Conservation (phyloP, 148 eudicot species). For the Rhododendron vialii region DNA sequence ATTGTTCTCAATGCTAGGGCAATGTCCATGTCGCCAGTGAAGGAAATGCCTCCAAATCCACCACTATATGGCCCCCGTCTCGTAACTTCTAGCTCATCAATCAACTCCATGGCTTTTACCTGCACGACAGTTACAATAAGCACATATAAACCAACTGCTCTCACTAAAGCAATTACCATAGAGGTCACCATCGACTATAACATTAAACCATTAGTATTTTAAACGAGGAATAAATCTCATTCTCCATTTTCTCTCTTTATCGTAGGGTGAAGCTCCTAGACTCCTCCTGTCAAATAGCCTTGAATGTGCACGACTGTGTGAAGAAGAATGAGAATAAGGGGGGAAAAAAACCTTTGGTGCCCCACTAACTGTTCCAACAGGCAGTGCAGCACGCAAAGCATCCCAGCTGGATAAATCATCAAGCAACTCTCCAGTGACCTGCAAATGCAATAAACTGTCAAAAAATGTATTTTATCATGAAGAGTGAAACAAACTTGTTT, state of each 20-base stretch:
- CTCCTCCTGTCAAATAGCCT: not conserved
- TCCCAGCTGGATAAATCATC: constrained; percentile 84
- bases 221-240: not conserved
- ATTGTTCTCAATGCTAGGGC: constrained; percentile 94
- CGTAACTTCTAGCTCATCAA: constrained; percentile 84
- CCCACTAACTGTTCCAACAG: constrained; percentile 99
- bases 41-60: constrained; percentile 97
- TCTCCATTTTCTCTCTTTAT: not conserved
- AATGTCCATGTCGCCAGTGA: constrained; percentile 93
- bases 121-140: constrained; percentile 14
- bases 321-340: not conserved
- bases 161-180: not conserved
- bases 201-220: not conserved
- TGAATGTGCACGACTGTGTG: not conserved
- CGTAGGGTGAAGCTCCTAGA: not conserved
- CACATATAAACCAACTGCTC: not conserved
- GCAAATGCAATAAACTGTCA: constrained; percentile 18
- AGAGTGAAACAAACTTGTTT: not conserved
- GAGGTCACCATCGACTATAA: not conserved
- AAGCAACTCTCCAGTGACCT: constrained; percentile 91
- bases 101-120: constrained; percentile 99
- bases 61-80: constrained; percentile 98
- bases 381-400: constrained; percentile 91
- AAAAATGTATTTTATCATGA: not conserved
- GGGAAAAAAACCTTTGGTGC: constrained; percentile 78